Conservation (phyloP, 345 rosid species). For the Ceriops decandra region DNA sequence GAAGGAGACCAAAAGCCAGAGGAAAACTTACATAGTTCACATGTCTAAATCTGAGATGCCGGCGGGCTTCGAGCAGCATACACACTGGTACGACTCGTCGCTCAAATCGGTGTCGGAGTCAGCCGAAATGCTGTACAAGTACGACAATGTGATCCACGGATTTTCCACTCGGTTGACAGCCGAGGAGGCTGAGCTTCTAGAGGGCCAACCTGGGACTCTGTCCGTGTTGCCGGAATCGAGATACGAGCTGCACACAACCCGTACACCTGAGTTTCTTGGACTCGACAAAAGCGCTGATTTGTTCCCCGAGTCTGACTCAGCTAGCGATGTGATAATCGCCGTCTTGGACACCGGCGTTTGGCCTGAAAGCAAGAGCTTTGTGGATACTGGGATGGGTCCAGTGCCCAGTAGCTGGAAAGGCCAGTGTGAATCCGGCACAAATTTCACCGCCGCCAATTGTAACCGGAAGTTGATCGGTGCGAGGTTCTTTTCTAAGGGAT, state of each 20-base stretch:
- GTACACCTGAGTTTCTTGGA: constrained; percentile 40
- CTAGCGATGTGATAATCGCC: constrained; percentile 31
- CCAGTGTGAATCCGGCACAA: constrained; percentile 25
- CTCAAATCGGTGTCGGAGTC: constrained; percentile 27
- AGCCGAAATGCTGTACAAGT: constrained; percentile 24
- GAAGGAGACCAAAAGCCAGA: not conserved
- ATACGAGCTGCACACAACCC: constrained; percentile 41
- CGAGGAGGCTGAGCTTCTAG: constrained; percentile 29
- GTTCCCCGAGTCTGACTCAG: constrained; percentile 28
- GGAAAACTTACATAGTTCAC: constrained; percentile 82
- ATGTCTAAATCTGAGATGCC: constrained; percentile 83
- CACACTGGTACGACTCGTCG: constrained; percentile 30
- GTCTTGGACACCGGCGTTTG: constrained; percentile 41
- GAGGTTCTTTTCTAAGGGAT: constrained; percentile 29
- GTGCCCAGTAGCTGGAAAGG: constrained; percentile 29
- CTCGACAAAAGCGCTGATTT: constrained; percentile 22
- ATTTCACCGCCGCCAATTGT: constrained; percentile 18
- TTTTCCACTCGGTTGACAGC: constrained; percentile 24
- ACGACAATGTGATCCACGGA: constrained; percentile 27
- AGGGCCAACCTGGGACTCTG: constrained; percentile 38
- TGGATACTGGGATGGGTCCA: constrained; percentile 34
- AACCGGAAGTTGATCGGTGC: constrained; percentile 35
- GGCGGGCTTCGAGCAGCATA: constrained; percentile 36
- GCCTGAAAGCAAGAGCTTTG: constrained; percentile 40
- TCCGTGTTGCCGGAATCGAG: constrained; percentile 33